Evolutionary conservation across 805 yeast genomes (phyloP).

Genomic region (Blastobotrys attinorum): DNA sequence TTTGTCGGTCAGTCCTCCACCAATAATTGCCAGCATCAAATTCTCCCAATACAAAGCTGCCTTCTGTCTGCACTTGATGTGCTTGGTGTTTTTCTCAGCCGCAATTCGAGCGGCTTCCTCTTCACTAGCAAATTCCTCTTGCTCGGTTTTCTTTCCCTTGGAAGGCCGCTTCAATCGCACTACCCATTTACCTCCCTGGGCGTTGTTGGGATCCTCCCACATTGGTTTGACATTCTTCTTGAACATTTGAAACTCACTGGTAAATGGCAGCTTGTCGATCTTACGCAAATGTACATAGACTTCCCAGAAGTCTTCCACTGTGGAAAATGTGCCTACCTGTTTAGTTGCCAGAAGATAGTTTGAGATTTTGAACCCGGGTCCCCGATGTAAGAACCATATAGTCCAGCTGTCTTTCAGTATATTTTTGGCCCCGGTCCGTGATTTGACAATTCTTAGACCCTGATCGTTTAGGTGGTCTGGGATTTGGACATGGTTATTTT

Average conservation of each 20-base stretch:
- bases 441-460: slow-evolving; percentile 11
- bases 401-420: slow-evolving; percentile 22
- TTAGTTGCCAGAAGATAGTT: slow-evolving; percentile 34
- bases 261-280: slow-evolving; percentile 20
- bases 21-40: slow-evolving; percentile 41
- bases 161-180: slow-evolving; percentile 38
- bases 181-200: slow-evolving; percentile 57
- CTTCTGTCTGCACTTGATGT: slow-evolving; percentile 12
- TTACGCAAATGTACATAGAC: slow-evolving; percentile 55
- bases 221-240: slow-evolving; percentile 54
- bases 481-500: not conserved
- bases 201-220: slow-evolving; percentile 60
- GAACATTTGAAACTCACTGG: slow-evolving; percentile 48
- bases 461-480: slow-evolving; percentile 3
- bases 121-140: not conserved
- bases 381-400: slow-evolving; percentile 26
- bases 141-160: slow-evolving; percentile 14
- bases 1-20: slow-evolving; percentile 37
- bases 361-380: slow-evolving; percentile 19
- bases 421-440: slow-evolving; percentile 12
- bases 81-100: slow-evolving; percentile 1
- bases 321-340: slow-evolving; percentile 76
- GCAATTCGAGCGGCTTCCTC: not conserved
- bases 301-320: slow-evolving; percentile 98
- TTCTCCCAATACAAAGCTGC: slow-evolving; percentile 31